Conservation (phyloP, 2,329 filamentous ascomycete species). For the Hypomyces perniciosus region DNA sequence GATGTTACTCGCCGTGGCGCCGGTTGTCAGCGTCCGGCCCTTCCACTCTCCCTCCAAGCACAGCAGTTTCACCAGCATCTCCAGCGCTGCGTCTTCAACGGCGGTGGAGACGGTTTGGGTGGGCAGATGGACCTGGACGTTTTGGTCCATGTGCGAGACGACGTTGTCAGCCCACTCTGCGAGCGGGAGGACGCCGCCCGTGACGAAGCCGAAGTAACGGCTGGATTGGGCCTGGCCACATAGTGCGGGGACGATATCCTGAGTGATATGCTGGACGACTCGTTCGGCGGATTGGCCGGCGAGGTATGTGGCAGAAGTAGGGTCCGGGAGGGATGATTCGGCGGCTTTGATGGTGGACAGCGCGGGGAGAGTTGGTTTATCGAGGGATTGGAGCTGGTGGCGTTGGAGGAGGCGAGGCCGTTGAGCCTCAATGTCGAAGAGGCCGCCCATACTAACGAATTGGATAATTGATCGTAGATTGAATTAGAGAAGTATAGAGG, state of each 20-base stretch:
- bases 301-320: conserved; percentile 27
- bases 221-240: conserved; percentile 59
- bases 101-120: conserved; percentile 68
- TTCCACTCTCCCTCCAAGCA: conserved; percentile 50
- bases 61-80: conserved; percentile 63
- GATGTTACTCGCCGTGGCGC: conserved; percentile 70
- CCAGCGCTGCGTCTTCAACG: conserved; percentile 67
- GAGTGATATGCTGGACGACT: conserved; percentile 36
- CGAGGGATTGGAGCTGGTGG: conserved; percentile 10
- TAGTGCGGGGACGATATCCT: conserved; percentile 51
- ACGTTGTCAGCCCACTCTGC: conserved; percentile 78
- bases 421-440: conserved; percentile 22
- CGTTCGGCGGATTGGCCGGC: conserved; percentile 23
- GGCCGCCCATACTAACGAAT: conserved; percentile 17
- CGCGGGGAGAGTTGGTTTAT: conserved; percentile 34
- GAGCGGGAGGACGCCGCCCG: conserved; percentile 71
- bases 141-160: conserved; percentile 77
- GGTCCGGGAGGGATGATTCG: conserved; percentile 34
- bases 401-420: conserved; percentile 20
- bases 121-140: conserved; percentile 75
- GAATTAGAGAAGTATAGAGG: background rate
- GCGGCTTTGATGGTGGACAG: conserved; percentile 29
- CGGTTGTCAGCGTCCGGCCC: conserved; percentile 51
- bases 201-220: conserved; percentile 86
- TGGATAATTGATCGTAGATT: background rate